Percentiles rank a stretch among this genome's conserved stretches.
These are phyloP conservation scores for Fragaria nilgerrensis DNA, from an alignment of 306 rosid species.

Conservation along the genomic window DNA sequence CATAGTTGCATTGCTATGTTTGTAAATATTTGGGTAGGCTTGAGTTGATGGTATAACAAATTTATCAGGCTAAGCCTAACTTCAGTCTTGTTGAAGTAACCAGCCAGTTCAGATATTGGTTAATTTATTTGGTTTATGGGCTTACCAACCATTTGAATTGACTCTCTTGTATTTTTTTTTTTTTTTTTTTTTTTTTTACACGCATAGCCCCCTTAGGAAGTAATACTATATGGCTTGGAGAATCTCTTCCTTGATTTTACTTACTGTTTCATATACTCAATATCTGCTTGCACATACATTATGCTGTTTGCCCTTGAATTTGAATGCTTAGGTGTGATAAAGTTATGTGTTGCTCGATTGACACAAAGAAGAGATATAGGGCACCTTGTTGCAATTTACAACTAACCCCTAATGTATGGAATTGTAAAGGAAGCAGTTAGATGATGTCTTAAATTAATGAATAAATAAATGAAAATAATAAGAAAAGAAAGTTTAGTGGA, in stretches of 20 bases:
- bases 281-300: neutral
- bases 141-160: neutral
- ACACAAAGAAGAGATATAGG: neutral
- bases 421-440: neutral
- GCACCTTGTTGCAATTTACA: neutral
- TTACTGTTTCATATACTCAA: neutral
- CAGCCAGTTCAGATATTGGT: neutral
- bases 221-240: neutral
- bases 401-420: neutral
- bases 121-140: neutral
- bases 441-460: neutral
- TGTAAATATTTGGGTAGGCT: neutral
- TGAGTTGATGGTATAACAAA: neutral
- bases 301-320: neutral
- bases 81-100: neutral
- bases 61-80: neutral
- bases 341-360: neutral
- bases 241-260: neutral
- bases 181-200: neutral
- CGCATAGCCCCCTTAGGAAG: no score
- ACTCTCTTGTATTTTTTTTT: neutral
- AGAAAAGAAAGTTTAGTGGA: neutral
- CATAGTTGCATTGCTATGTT: neutral
- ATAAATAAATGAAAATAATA: neutral
- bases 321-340: neutral